These are phyloP conservation scores for Phallus indusiatus DNA, from an alignment of 768 basidiomycete species.

Conservation along the genomic window DNA sequence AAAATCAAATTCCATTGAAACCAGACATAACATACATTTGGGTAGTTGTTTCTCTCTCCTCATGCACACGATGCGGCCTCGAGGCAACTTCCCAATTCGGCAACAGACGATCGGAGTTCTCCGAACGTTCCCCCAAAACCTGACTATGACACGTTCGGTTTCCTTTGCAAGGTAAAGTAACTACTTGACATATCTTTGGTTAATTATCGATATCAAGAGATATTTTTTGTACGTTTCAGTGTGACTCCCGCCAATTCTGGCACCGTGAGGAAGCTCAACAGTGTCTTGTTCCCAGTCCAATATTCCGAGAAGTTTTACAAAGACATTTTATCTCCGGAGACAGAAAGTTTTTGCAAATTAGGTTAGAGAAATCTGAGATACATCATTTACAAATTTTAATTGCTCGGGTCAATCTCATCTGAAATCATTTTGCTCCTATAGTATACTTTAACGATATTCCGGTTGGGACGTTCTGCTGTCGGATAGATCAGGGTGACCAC, in stretches of 20 bases:
- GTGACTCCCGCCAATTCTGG: constrained; percentile 79
- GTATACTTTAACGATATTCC: constrained; percentile 93
- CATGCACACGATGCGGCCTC: neutral
- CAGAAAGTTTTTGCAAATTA: constrained; percentile 83
- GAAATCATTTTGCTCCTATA: constrained; percentile 20
- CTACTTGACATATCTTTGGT: neutral
- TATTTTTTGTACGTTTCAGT: neutral
- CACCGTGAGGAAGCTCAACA: constrained; percentile 43
- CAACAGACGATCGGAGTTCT: neutral
- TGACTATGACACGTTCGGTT: constrained; percentile 5
- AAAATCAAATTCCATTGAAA: neutral
- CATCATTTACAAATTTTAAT: neutral
- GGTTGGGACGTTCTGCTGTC: constrained; percentile 81
- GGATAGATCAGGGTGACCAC: constrained; percentile 51
- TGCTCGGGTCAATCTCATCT: constrained; percentile 8
- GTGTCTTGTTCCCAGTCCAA: constrained; percentile 80
- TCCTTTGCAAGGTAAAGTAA: constrained; percentile 6
- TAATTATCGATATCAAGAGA: neutral
- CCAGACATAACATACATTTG: too few relatives aligned
- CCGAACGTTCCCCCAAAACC: neutral
- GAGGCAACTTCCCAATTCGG: neutral
- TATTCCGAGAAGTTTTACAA: constrained; percentile 85
- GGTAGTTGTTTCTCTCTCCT: too few relatives aligned
- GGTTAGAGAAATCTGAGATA: constrained; percentile 36
- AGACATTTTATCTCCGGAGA: constrained; percentile 65